Evolutionary conservation across 2,329 filamentous ascomycete species (phyloP), one percentile per base, ranked within the genome.

Genomic region (Endothia cerciana): DNA sequence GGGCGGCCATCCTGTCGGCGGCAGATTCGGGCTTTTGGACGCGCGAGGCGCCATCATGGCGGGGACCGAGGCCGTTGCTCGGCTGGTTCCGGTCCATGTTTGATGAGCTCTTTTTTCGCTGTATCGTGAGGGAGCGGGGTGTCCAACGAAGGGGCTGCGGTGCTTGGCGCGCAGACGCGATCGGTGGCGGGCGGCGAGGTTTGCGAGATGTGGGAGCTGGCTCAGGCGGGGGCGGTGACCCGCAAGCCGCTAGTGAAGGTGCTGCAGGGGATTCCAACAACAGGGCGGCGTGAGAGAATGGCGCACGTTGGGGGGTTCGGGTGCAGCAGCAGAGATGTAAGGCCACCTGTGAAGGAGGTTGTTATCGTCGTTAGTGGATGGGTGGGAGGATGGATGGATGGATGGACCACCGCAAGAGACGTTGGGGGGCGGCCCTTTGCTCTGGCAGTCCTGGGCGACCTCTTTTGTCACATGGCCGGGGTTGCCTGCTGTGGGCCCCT

Each of bases 1-100:
- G 85, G 53, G 91, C 89, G 58, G 92, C 92, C 70, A 94, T 82
- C 69, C 87, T 83, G 77, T 92, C 83, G 74, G 89, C 83, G 69
- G 86, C 81, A 22, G 85, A 83, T 70, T 87, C 81, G 57, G 83
- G 72, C 72, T 88, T 83, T 73, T 86, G 82, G 40, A 89, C 77
- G 67, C 85, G 81, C 30, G 83, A 84, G 5, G 81, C 76, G 51
- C 77, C 74, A 77, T 89, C 86, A 71, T 84, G 83, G 57, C 83
- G 84, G 65, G 85, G 85, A 36, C 81, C 84, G n/a, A 88, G 79
- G 64, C 84, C 82, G 19, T 60, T 63, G 56, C 45, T 25, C 41
- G 81, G 78, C 69, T 81, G 80, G 63, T 80, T 80, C 62, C 84
- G 80, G 69, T 88, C 85, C 85, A 88, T 84, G 72, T 73, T 65